Base-by-base conservation (phyloP, 2,329 filamentous ascomycete species). In the Paecilomyces sp. region DNA sequence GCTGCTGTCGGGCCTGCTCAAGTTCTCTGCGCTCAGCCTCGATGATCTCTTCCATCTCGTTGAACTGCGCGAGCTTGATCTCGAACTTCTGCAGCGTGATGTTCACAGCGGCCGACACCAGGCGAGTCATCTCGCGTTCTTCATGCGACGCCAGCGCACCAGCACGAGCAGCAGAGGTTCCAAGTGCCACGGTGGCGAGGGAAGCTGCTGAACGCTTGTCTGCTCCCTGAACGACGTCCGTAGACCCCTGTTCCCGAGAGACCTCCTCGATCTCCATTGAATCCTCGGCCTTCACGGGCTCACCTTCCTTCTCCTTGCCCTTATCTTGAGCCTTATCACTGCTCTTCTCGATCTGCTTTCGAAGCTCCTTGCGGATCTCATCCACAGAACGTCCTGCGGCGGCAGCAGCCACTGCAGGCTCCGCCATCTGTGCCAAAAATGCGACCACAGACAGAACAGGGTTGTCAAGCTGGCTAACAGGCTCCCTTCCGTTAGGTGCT, bases 401-500 rank as follows among this genome's bases (percentile, higher is more conserved):
- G 0, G 92, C 92, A 0, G 94, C 93, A 2, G 94, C 92, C 64
- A 93, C 91, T 54, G 87, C 88, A 1, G 94, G 93, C 65, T 97
- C 92, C 1, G 92, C 91, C 61, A 99, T 85, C 64, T 91, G 90
- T 55, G 93, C 93, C 11, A 99, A 82, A 80, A 97, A 99, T 58
- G 90, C 90, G 66, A 99, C 90, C 2, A 97, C 94, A 22, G 92
- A 96, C 84, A 99, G 88, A 63, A 99, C 91, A 0, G 95, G 93
- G 74, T 97, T 99, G 69, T 99, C 94, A 13, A 90, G 88, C 72
- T 96, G 91, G 72, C 86, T 92, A 74, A 97, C 94, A 0, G 94
- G 94, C 54, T 96, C 83, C 62, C 91, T 87, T 8, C 92, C 92
- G 61, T 88, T 85, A 57, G 91, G 84, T 59, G 86, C 83, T 34